These are phyloP conservation scores for Zizania palustris DNA, from an alignment of 202 grass and related monocot genomes.

Conservation along the genomic window DNA sequence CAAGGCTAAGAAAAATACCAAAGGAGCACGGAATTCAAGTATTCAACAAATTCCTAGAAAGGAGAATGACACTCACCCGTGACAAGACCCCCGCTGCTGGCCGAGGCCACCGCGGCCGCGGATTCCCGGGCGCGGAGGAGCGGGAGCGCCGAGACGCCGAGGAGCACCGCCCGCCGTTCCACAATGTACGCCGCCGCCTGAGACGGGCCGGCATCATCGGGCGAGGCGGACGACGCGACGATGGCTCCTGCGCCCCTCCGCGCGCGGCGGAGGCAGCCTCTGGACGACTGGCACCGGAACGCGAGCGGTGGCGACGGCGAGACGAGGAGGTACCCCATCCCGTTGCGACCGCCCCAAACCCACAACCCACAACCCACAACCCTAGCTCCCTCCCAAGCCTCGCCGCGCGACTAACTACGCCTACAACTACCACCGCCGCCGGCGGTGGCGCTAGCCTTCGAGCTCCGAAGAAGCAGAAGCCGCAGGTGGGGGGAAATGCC, in stretches of 20 bases:
- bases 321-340: constrained; percentile 49
- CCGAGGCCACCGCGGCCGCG: constrained; percentile 47
- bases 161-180: constrained; percentile 67
- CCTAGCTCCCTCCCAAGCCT: neutral
- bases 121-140: constrained; percentile 62
- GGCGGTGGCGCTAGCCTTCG: neutral
- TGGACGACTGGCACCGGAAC: constrained; percentile 11
- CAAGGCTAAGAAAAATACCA: neutral
- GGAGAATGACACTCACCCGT: constrained; percentile 49
- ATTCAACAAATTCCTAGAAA: neutral
- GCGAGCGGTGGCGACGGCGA: constrained; percentile 27
- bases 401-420: neutral
- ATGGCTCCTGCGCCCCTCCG: neutral
- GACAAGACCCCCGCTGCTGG: constrained; percentile 34
- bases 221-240: constrained; percentile 40
- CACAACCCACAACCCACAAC: neutral
- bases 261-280: constrained; percentile 11
- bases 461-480: neutral
- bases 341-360: too few relatives aligned
- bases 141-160: constrained; percentile 77
- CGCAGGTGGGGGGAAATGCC: neutral
- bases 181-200: constrained; percentile 25
- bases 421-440: neutral
- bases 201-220: constrained; percentile 30
- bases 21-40: constrained; percentile 16